Conservation (phyloP, 768 basidiomycete species). For the Hydnomerulius pinastri region DNA sequence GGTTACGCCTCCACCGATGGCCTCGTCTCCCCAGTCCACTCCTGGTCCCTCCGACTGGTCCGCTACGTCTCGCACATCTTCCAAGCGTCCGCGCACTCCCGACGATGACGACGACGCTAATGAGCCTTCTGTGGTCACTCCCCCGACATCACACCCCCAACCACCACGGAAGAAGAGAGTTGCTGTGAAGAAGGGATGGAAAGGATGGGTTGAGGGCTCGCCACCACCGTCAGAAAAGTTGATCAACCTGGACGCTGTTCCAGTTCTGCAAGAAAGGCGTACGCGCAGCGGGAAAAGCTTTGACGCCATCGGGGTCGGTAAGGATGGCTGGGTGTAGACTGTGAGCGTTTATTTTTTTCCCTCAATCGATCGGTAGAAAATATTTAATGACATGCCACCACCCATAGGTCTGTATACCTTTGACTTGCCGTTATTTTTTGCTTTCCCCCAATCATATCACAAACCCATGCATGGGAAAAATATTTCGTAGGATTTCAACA, state of each 20-base stretch:
- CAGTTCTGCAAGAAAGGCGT: constrained; percentile 69
- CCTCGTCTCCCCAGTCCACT: constrained; percentile 68
- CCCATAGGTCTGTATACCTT: constrained; percentile 4
- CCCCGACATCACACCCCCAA: constrained; percentile 24
- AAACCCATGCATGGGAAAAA: constrained; percentile 12
- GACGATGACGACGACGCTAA: constrained; percentile 53
- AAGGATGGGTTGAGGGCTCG: constrained; percentile 89
- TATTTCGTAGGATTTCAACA: constrained; percentile 9
- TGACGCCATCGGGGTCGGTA: constrained; percentile 77
- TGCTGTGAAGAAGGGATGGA: constrained; percentile 80
- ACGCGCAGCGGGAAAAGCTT: constrained; percentile 87
- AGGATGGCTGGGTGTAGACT: constrained; percentile 72
- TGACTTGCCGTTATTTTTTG: neutral
- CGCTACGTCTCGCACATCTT: constrained; percentile 73
- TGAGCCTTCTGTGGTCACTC: constrained; percentile 21
- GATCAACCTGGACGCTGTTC: constrained; percentile 77
- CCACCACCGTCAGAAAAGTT: constrained; percentile 78
- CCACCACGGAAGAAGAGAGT: constrained; percentile 63
- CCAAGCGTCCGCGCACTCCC: constrained; percentile 78
- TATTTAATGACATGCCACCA: constrained; percentile 30
- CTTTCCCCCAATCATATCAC: neutral
- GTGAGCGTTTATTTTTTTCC: constrained; percentile 40
- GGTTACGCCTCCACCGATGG: constrained; percentile 70
- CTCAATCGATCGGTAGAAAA: constrained; percentile 53
- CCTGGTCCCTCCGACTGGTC: constrained; percentile 77